Base-by-base conservation (phyloP, 2,329 filamentous ascomycete species). In the Gremmenia infestans region DNA sequence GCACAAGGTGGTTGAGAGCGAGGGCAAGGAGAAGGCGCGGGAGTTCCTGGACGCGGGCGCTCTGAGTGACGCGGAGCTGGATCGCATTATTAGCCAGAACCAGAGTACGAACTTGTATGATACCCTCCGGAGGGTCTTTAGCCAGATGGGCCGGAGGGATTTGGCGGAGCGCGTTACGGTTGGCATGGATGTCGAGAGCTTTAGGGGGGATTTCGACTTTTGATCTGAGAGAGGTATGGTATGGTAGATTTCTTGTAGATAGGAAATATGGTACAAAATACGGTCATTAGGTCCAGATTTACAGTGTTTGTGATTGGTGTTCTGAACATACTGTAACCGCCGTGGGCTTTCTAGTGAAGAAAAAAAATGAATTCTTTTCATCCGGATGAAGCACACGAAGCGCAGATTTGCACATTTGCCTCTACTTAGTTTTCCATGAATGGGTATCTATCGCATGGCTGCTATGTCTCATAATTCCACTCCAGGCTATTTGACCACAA, bases 91-190 rank as follows among this genome's bases (percentile, higher is more conserved):
- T 53, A 87, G 87, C 51, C 93, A 97, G 77, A 99, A 99, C 74
- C 86, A 95, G 71, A 96, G 91, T 77, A 97, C 92, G 50, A 99
- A 97, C 67, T 76, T 99, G 57, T 96, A 96, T 72, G 95, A 99
- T 72, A 99, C 95, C 12, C 76, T 99, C 60, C 78, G 93, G 60
- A 80, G 95, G 58, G 94, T 97, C n/a, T 97, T 99, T 73, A 92
- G 86, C 9, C 91, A 96, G 75, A 97, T 99, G 94, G 88, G 88
- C 2, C 78, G 94, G 56, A 78, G 91, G 55, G 94, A 99, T 73
- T 71, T 99, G 68, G 88, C 88, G 3, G 92, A 97, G 70, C 82
- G 86, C 76, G 94, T 97, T 5, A 86, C 92, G 12, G 83, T 86
- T 1, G 93, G 92, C 25, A 93, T 99, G 76, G 91, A 97, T 74